A percentile compares a stretch with the other conserved stretches of the same genome.
Evolutionary conservation across 257 asterid genomes (phyloP).

Genomic region (Ballota nigra): DNA sequence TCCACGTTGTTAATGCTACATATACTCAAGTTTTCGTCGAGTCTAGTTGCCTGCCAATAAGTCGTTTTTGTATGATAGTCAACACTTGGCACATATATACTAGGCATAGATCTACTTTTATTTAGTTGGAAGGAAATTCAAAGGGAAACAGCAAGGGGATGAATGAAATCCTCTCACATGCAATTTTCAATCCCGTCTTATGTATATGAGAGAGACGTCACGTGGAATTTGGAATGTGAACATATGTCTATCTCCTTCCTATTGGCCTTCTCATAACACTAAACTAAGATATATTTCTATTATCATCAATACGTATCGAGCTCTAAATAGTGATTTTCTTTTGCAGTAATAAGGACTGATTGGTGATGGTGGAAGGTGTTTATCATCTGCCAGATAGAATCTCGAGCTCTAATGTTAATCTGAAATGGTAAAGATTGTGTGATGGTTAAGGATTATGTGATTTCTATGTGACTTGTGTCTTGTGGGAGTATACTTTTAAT

Average conservation of each 20-base stretch:
- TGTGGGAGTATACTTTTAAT: constrained; percentile 11
- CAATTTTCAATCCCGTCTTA: too few relatives aligned
- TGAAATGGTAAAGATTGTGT: neutral
- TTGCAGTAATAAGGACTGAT: constrained; percentile 20
- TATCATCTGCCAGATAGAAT: neutral
- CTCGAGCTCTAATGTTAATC: neutral
- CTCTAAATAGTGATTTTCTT: neutral
- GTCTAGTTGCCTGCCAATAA: neutral
- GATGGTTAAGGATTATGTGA: neutral
- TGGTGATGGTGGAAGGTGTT: neutral
- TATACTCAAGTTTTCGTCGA: neutral
- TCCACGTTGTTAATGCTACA: neutral
- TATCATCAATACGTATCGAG: neutral
- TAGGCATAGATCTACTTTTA: neutral
- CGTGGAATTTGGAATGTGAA: too few relatives aligned
- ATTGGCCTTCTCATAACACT: neutral
- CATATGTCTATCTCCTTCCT: neutral
- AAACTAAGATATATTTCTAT: neutral
- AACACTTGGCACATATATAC: neutral
- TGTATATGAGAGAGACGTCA: too few relatives aligned
- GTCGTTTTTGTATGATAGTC: neutral
- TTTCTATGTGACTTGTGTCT: neutral
- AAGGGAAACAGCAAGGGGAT: neutral
- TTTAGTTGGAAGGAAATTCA: too few relatives aligned
- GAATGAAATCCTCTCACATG: neutral